phyloP scores from a whole-genome alignment of 2,329 filamentous ascomycete species.

The Fusarium sp. region DNA sequence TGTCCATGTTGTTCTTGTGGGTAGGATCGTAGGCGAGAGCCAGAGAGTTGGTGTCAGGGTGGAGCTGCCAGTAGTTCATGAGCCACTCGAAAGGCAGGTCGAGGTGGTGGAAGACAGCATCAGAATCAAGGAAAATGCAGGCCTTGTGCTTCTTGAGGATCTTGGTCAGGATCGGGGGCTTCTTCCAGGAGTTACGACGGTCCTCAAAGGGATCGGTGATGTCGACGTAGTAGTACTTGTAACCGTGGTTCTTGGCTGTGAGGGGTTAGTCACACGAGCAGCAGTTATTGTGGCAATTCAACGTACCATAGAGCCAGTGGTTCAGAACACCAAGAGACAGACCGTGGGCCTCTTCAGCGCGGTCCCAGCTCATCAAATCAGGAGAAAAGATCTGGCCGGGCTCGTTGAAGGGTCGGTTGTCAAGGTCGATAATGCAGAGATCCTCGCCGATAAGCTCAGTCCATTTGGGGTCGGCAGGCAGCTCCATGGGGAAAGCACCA shows the following conservation, averaged over 20 bases:
- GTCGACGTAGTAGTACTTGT: conserved; percentile 63
- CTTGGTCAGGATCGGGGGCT: conserved; percentile 59
- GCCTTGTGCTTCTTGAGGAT: conserved; percentile 61
- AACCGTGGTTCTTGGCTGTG: conserved; percentile 62
- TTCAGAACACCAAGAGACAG: conserved; percentile 60
- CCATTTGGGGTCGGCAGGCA: conserved; percentile 52
- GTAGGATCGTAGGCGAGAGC: conserved; percentile 60
- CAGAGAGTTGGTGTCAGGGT: conserved; percentile 58
- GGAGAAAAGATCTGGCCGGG: conserved; percentile 57
- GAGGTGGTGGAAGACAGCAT: conserved; percentile 61
- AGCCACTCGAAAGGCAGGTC: conserved; percentile 64
- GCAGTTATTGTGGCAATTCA: background rate
- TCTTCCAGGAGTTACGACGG: conserved; percentile 64
- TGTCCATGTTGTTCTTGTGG: conserved; percentile 58
- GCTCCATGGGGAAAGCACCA: conserved; percentile 54
- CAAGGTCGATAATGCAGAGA: conserved; percentile 63
- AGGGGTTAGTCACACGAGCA: conserved; percentile 38
- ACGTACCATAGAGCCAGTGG: conserved; percentile 61
- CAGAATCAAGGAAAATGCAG: conserved; percentile 63
- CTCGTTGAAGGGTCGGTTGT: conserved; percentile 58
- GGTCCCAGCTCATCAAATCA: conserved; percentile 56
- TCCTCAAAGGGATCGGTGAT: conserved; percentile 56
- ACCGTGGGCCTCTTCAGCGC: conserved; percentile 53
- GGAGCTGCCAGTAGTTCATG: conserved; percentile 63
- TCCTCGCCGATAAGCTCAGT: conserved; percentile 55